These are phyloP conservation scores for Diversispora eburnea DNA, from an alignment of 192 early-diverging fungal genomes.

Conservation along the genomic window DNA sequence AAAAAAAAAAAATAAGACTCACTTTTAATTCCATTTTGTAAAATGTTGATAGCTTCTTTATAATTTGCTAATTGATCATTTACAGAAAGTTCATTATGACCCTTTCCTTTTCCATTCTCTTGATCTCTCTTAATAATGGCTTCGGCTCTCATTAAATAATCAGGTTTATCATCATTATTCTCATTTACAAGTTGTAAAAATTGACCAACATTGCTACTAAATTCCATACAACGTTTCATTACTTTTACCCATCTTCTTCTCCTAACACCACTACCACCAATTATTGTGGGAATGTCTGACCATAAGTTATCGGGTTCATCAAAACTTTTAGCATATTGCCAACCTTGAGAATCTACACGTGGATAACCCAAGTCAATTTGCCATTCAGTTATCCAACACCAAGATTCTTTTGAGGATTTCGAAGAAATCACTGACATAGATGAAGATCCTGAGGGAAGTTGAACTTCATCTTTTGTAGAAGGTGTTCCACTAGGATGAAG, in stretches of 20 bases:
- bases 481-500: conserved; percentile 49
- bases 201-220: background rate
- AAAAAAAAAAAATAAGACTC: conserved; percentile 17
- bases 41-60: conserved; percentile 59
- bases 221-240: conserved; percentile 64
- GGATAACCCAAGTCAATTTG: conserved; percentile 61
- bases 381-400: conserved; percentile 87
- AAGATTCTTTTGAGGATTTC: conserved; percentile 34
- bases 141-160: conserved; percentile 28
- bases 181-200: background rate
- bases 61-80: conserved; percentile 44
- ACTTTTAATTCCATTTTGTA: conserved; percentile 66
- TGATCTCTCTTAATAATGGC: conserved; percentile 10
- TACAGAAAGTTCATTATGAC: background rate
- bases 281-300: conserved; percentile 43
- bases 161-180: background rate
- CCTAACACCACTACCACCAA: conserved; percentile 56
- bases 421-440: conserved; percentile 21
- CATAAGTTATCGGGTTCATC: conserved; percentile 52
- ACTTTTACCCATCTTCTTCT: conserved; percentile 74
- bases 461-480: conserved; percentile 48
- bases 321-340: conserved; percentile 67
- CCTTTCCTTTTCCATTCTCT: conserved; percentile 3
- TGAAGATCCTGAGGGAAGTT: conserved; percentile 41
- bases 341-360: conserved; percentile 60